Base-by-base conservation (phyloP, 2,329 filamentous ascomycete genomes). In the Microdochium paspali region DNA sequence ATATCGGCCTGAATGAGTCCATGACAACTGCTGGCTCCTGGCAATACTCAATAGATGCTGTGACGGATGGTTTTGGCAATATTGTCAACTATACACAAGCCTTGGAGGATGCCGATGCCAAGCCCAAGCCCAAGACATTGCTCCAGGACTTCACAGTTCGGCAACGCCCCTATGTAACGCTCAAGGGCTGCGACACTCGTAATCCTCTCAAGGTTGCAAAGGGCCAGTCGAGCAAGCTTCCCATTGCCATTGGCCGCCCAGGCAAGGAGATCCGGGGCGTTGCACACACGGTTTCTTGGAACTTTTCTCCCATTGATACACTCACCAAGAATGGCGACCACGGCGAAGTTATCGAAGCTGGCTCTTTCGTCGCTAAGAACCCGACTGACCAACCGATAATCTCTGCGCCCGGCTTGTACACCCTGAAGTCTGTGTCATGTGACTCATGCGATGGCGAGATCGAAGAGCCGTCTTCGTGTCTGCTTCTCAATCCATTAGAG, bases 1-100 rank as follows among this genome's bases (percentile, higher is more conserved):
- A 76, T 10, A 88, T 98, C 20, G 82, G 88, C 4, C 70, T 98
- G 48, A 97, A 95, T 59, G 94, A 98, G 65, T 90, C 90, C 4
- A 81, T 98, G 68, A 80, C 80, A 44, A 75, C 76, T 6, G 78
- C 85, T 46, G 93, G 91, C 15, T 76, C 82, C 46, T 97, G 91
- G 90, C 76, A 85, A 51, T 98, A 97, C 61, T 84, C 85, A 1
- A 82, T 98, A 46, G 88, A 96, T 55, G 88, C 96, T 63, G 88
- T 98, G 9, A 82, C 88, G 50, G 93, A 98, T 69, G 91, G 82
- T 2, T 85, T 90, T 55, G 90, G 90, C 44, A 98, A 98, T 58
- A 69, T 85, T 31, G 83, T 90, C 50, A 85, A 82, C 53, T 98
- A 95, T 61, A 70, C 76, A 3, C 68, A 72, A 3, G 66, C 74